phyloP scores from a whole-genome alignment of 2,329 filamentous ascomycete genomes.

The Xylaria sp. region DNA sequence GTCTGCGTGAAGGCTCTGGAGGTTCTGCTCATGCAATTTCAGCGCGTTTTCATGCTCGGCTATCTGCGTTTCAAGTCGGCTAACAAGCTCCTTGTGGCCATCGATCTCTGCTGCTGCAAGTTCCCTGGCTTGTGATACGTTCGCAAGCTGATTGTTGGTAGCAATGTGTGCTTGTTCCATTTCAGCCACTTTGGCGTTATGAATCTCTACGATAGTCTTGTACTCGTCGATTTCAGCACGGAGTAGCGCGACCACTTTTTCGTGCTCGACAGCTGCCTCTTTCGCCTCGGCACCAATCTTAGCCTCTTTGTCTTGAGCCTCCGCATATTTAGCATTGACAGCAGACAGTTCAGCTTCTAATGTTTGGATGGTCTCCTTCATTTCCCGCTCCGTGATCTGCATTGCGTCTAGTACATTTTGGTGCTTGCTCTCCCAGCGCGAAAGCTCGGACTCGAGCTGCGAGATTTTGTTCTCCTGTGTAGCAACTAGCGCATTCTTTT shows the following conservation, averaged over 20 bases:
- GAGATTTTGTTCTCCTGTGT: slow-evolving; percentile 68
- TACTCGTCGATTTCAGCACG: slow-evolving; percentile 84
- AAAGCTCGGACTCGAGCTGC: slow-evolving; percentile 76
- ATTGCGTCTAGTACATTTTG: slow-evolving; percentile 75
- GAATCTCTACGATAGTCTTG: slow-evolving; percentile 76
- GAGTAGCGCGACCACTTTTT: slow-evolving; percentile 69
- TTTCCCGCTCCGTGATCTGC: slow-evolving; percentile 76
- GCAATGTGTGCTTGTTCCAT: slow-evolving; percentile 78
- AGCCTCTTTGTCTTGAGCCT: slow-evolving; percentile 55
- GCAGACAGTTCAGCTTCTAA: slow-evolving; percentile 71
- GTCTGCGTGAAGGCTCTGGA: slow-evolving; percentile 61
- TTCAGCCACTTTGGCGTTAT: slow-evolving; percentile 75
- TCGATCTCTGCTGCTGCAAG: slow-evolving; percentile 59
- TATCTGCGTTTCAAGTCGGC: slow-evolving; percentile 68
- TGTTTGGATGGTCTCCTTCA: slow-evolving; percentile 77
- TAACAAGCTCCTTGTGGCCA: slow-evolving; percentile 60
- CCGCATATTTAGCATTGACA: slow-evolving; percentile 63
- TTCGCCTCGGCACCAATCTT: slow-evolving; percentile 57
- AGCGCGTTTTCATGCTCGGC: slow-evolving; percentile 68
- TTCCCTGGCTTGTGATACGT: slow-evolving; percentile 70
- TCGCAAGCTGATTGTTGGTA: slow-evolving; percentile 74
- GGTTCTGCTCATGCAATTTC: slow-evolving; percentile 63
- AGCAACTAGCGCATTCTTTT: slow-evolving; percentile 50
- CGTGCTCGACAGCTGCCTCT: slow-evolving; percentile 65
- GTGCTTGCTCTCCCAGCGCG: slow-evolving; percentile 81